Evolutionary conservation across 1,284 basidiomycete species (phyloP), one percentile per base, ranked within the genome.

Genomic region (Tremellales sp.): DNA sequence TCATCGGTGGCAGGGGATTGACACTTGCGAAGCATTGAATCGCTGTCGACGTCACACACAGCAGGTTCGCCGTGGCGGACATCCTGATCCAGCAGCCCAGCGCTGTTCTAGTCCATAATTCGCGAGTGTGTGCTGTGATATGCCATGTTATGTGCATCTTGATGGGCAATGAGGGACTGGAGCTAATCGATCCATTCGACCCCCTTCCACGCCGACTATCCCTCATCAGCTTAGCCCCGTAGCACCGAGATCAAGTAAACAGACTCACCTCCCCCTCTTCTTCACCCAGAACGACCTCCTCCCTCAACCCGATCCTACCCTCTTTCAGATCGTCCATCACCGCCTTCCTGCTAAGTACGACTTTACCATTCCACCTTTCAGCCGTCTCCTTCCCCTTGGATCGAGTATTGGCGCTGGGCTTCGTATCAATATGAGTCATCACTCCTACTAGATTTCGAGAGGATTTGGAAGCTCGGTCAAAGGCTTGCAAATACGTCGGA

Each of bases 141-240:
- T n/a, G n/a, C n/a, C n/a, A n/a, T n/a, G n/a, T n/a, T n/a, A n/a
- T n/a, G n/a, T n/a, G n/a, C n/a, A n/a, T n/a, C n/a, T n/a, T n/a
- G n/a, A n/a, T n/a, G n/a, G n/a, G n/a, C n/a, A n/a, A n/a, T n/a
- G n/a, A n/a, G n/a, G n/a, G n/a, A n/a, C n/a, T n/a, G n/a, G n/a
- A n/a, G n/a, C n/a, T n/a, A n/a, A n/a, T n/a, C n/a, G n/a, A n/a
- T 33, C 43, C 43, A 45, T 11, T 33, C 27, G 27, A 45, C 22
- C 6, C 31, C 43, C 27, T 45, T 19, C 43, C 43, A 45, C 21
- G 15, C 13, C 3, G 17, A 13, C 33, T 45, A 13, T 22, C n/a
- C n/a, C n/a, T 26, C 6, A 33, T n/a, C 17, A 45, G 29, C 29
- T 5, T 33, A 8, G 12, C 31, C 17, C 43, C 12, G 8, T 27